Evolutionary conservation across 2,329 filamentous ascomycete genomes (phyloP).

Genomic region (Xylaria sp.): DNA sequence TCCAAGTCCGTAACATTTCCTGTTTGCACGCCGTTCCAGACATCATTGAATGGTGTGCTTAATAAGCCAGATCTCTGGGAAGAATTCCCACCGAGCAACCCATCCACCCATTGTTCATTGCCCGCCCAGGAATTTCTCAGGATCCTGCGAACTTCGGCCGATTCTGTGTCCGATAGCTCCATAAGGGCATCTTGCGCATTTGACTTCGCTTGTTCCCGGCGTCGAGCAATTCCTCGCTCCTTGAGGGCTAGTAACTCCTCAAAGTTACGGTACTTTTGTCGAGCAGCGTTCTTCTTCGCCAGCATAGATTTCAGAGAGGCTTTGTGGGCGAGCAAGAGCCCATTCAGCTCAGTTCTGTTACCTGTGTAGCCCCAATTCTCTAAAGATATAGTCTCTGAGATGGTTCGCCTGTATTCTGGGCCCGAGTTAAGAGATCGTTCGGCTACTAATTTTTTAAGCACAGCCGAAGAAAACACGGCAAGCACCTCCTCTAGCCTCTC

Average conservation of each 20-base stretch:
- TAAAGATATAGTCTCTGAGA: slow-evolving; percentile 65
- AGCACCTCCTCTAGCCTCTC: slow-evolving; percentile 90
- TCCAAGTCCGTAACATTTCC: slow-evolving; percentile 68
- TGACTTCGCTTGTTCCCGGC: slow-evolving; percentile 59
- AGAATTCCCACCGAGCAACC: slow-evolving; percentile 71
- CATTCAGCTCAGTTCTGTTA: slow-evolving; percentile 65
- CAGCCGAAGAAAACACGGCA: slow-evolving; percentile 82
- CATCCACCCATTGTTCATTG: slow-evolving; percentile 76
- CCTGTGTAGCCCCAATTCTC: slow-evolving; percentile 68
- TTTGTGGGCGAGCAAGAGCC: slow-evolving; percentile 78
- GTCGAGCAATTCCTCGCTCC: slow-evolving; percentile 64
- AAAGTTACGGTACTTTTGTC: slow-evolving; percentile 70
- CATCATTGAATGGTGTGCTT: slow-evolving; percentile 71
- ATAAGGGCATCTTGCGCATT: slow-evolving; percentile 42
- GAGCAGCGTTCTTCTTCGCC: slow-evolving; percentile 67
- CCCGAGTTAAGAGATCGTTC: slow-evolving; percentile 52
- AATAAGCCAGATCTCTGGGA: slow-evolving; percentile 71
- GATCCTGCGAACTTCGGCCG: slow-evolving; percentile 64
- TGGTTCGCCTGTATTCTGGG: slow-evolving; percentile 54
- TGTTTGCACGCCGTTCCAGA: slow-evolving; percentile 75
- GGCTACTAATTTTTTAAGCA: slow-evolving; percentile 75
- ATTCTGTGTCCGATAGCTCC: slow-evolving; percentile 55
- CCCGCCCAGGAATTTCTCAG: slow-evolving; percentile 82
- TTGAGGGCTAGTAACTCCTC: slow-evolving; percentile 71
- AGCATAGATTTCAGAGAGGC: slow-evolving; percentile 70